Conservation (phyloP, 805 yeast species). For the Lipomyces orientalis region DNA sequence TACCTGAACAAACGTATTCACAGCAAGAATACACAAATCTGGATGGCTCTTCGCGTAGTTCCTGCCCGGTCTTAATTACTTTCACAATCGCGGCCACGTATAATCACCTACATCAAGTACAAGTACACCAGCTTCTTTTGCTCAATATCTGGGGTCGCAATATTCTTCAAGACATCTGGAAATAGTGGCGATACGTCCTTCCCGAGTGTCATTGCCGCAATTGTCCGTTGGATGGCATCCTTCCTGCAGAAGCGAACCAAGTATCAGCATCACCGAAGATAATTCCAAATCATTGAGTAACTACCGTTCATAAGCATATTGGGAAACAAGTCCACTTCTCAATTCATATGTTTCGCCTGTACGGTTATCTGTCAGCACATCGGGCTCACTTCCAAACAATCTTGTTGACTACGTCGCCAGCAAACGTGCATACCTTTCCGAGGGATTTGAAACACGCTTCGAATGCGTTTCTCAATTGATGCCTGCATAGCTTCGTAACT, state of each 20-base stretch:
- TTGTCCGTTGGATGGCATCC: conserved; percentile 95
- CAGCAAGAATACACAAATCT: conserved; percentile 92
- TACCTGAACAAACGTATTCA: conserved; percentile 84
- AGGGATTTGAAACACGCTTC: conserved; percentile 63
- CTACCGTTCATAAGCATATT: conserved; percentile 79
- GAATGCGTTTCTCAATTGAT: conserved; percentile 57
- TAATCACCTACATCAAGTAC: conserved; percentile 67
- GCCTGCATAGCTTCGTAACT: conserved; percentile 30
- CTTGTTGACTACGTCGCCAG: background rate
- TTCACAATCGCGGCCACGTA: background rate
- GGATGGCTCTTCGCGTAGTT: conserved; percentile 97
- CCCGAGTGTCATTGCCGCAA: conserved; percentile 97
- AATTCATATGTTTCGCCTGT: conserved; percentile 86
- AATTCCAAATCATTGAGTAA: background rate
- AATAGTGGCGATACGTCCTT: conserved; percentile 93
- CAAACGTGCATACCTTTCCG: conserved; percentile 51
- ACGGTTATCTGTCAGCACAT: background rate
- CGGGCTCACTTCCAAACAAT: background rate
- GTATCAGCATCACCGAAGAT: background rate
- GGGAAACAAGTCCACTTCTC: conserved; percentile 88
- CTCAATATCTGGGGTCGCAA: conserved; percentile 94
- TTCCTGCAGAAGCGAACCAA: conserved; percentile 55
- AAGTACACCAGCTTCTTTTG: conserved; percentile 95
- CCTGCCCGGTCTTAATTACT: conserved; percentile 26
- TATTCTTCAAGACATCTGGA: conserved; percentile 94